phyloP scores from a whole-genome alignment of 306 rosid species.

The Glycine soja region DNA sequence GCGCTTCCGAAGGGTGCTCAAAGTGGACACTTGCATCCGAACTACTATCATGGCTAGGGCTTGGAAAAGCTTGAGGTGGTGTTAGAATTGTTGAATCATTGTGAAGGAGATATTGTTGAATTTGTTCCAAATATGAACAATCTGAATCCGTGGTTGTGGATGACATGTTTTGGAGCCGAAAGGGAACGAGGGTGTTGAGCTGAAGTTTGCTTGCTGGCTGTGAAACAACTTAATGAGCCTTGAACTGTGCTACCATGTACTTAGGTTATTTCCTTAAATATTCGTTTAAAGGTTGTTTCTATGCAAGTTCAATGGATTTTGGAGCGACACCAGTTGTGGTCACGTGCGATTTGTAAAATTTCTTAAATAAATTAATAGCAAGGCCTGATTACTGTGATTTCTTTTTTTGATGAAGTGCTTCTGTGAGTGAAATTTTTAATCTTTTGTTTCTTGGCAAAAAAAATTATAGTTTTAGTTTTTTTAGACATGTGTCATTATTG shows the following conservation, averaged over 20 bases:
- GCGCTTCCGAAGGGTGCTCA: background rate
- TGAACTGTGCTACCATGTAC: background rate
- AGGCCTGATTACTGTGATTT: background rate
- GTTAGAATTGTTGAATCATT: constrained; percentile 21
- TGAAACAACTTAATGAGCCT: constrained; percentile 9
- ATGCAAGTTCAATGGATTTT: background rate
- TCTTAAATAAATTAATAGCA: background rate
- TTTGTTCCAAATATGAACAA: background rate
- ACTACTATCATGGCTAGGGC: background rate
- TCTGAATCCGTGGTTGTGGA: constrained; percentile 37
- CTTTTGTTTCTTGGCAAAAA: background rate
- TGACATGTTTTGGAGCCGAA: constrained; percentile 21
- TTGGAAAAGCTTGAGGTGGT: constrained; percentile 5
- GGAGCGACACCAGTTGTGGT: background rate
- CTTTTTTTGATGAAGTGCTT: background rate
- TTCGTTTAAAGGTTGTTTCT: background rate
- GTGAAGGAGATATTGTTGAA: constrained; percentile 45
- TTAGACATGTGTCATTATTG: too few species aligned
- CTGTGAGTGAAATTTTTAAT: background rate
- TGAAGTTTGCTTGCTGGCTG: background rate
- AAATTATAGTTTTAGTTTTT: background rate
- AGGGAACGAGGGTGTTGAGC: background rate
- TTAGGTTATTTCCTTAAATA: constrained; percentile 9
- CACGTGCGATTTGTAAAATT: background rate
- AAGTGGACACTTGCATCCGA: background rate